Conservation (phyloP, 805 yeast genomes). For the Lipomyces lipofer region DNA sequence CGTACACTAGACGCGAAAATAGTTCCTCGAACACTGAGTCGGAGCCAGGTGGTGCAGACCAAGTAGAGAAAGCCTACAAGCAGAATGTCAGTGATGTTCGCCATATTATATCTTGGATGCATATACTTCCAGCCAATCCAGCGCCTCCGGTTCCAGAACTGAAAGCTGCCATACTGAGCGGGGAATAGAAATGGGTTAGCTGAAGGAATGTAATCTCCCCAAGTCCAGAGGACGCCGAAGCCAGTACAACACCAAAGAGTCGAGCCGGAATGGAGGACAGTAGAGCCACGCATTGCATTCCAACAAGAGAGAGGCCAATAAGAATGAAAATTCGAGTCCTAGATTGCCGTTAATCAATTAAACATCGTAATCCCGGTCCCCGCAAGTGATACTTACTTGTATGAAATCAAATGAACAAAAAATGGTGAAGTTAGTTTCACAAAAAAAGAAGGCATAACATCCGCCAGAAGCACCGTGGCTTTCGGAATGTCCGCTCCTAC, state of each 20-base stretch:
- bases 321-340: conserved; percentile 52
- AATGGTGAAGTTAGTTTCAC: conserved; percentile 78
- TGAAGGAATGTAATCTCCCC: conserved; percentile 91
- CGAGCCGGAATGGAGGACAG: conserved; percentile 44
- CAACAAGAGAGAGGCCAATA: conserved; percentile 60
- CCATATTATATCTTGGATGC: neutral
- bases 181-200: conserved; percentile 71
- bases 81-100: conserved; percentile 20
- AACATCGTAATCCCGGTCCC: too few species aligned
- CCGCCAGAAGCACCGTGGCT: conserved; percentile 80
- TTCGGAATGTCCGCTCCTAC: conserved; percentile 85
- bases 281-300: conserved; percentile 71
- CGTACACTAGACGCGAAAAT: conserved; percentile 61
- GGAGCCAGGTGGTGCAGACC: conserved; percentile 68
- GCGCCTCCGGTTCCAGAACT: conserved; percentile 97
- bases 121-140: conserved; percentile 71
- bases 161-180: conserved; percentile 67
- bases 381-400: conserved; percentile 37
- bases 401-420: conserved; percentile 65
- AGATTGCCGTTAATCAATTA: neutral
- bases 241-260: conserved; percentile 70
- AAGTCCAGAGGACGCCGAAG: conserved; percentile 81
- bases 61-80: conserved; percentile 55
- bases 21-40: conserved; percentile 54
- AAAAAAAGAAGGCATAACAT: conserved; percentile 77